Evolutionary conservation across 768 basidiomycete species (phyloP), one percentile per base, ranked within the genome.

Genomic region (Tulasnella sp.): DNA sequence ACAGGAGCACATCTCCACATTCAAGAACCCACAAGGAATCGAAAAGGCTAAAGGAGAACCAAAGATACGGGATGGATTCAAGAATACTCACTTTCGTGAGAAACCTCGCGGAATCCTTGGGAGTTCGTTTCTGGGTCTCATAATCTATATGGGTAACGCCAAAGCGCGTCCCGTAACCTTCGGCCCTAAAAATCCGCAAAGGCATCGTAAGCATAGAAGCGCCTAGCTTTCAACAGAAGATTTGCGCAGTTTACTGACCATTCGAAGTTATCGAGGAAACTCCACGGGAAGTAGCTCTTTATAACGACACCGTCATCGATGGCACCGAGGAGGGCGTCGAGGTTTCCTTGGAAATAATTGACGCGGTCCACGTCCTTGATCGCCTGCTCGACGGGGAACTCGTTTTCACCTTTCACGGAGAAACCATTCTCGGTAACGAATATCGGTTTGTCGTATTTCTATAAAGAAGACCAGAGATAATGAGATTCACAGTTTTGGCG

Each of bases 351-450:
- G 75, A 83, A 86, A 70, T 84, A 86, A 64, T 81, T 75, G 58
- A 85, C 78, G 41, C 84, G 82, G 65, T 81, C 82, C n/a, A 67
- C 70, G 67, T 85, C 84, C 24, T 77, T 70, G 24, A 82, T 63
- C 9, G 79, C 81, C 61, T 80, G 71, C 56, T 80, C 78, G 5
- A 79, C 65, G 1, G 82, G 72, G 71, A 78, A 74, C 48, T 65
- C 70, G 67, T 73, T 77, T 69, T 86, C 85, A 61, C 79, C 75
- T 68, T 83, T 84, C 53, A 85, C 80, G 10, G 83, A 78, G 66
- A 85, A 85, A 0, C 84, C 82, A 65, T 86, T 86, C 71, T 87
- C 83, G 1, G 83, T 86, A n/a, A 85, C 80, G 65, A 79, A 81
- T 61, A 85, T 81, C 0, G 82, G 79, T 64, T 73, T 72, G 26